Evolutionary conservation across 1,139 yeast genomes (phyloP).

Genomic region (Diutina sp.): DNA sequence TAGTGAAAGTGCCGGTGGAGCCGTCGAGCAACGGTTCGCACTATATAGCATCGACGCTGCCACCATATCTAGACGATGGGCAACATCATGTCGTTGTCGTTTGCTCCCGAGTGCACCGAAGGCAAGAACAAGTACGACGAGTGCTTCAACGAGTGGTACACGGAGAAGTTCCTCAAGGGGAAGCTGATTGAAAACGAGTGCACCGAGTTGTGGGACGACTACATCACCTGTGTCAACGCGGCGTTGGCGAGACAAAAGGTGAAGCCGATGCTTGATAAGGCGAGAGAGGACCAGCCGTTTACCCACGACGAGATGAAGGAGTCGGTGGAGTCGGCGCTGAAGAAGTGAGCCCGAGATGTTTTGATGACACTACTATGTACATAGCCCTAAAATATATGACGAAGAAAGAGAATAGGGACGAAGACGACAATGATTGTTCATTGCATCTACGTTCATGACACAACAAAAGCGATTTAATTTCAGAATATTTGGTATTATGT

Average conservation of each 20-base stretch:
- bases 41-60: neutral
- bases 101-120: conserved; percentile 94
- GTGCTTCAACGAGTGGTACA: conserved; percentile 91
- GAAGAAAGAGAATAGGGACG: neutral
- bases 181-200: conserved; percentile 75
- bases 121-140: conserved; percentile 77
- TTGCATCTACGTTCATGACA: too few species aligned
- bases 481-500: too few species aligned
- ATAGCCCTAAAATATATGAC: neutral
- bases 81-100: conserved; percentile 77
- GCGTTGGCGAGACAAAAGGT: conserved; percentile 64
- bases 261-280: conserved; percentile 80
- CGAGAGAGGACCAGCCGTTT: conserved; percentile 85
- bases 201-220: conserved; percentile 76
- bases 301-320: conserved; percentile 3
- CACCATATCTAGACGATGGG: conserved; percentile 37
- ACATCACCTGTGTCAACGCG: conserved; percentile 70
- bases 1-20: too few species aligned
- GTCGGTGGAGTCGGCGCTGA: neutral
- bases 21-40: neutral
- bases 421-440: too few species aligned
- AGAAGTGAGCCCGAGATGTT: neutral
- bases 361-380: neutral
- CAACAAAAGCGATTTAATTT: too few species aligned
- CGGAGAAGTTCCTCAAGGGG: conserved; percentile 74